These are phyloP conservation scores for Hygrophorus russula DNA, from an alignment of 768 basidiomycete genomes.

Conservation along the genomic window DNA sequence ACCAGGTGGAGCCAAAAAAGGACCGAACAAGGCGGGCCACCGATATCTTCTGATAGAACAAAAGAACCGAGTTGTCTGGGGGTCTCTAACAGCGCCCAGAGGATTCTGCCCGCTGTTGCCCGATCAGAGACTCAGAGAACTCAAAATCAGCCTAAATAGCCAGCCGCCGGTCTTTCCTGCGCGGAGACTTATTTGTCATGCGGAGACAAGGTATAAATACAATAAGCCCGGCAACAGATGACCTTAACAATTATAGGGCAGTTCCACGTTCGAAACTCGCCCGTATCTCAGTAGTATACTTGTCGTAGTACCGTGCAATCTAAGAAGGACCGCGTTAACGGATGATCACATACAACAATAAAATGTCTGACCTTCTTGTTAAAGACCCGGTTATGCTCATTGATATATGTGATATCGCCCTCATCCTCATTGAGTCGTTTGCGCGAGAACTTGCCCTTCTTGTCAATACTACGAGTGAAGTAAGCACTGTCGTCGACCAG, in stretches of 20 bases:
- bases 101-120: too few relatives aligned
- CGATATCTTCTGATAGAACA: too few relatives aligned
- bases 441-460: slow-evolving; percentile 81
- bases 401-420: slow-evolving; percentile 98
- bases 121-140: too few relatives aligned
- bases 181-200: too few relatives aligned
- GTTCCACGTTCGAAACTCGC: slow-evolving; percentile 98
- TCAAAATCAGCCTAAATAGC: too few relatives aligned
- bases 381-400: slow-evolving; percentile 95
- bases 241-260: slow-evolving; percentile 42
- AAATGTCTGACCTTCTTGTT: slow-evolving; percentile 73
- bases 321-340: slow-evolving; percentile 17
- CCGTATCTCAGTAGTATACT: slow-evolving; percentile 92
- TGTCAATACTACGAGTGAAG: slow-evolving; percentile 54
- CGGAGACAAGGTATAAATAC: too few relatives aligned
- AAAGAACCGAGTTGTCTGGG: too few relatives aligned
- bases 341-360: not conserved
- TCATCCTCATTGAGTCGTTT: slow-evolving; percentile 87
- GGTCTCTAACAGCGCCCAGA: too few relatives aligned
- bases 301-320: slow-evolving; percentile 94
- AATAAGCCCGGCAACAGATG: not conserved
- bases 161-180: too few relatives aligned
- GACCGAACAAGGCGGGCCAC: too few relatives aligned
- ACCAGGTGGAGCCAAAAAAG: too few relatives aligned
- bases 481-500: slow-evolving; percentile 1